phyloP scores from a whole-genome alignment of 2,329 filamentous ascomycete species.

The Geosmithia morbida region DNA sequence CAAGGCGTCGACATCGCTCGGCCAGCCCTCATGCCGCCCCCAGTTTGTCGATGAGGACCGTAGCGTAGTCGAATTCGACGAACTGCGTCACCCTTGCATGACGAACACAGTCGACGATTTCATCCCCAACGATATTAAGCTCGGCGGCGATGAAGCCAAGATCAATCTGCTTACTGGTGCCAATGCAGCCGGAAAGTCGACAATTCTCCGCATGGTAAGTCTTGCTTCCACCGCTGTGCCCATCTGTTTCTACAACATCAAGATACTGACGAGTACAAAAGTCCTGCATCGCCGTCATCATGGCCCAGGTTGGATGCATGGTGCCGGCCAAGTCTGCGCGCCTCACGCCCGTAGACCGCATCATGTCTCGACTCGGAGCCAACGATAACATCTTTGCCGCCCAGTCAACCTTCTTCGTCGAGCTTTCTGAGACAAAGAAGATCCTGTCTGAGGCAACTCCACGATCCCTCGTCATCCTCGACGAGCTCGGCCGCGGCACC shows the following conservation, averaged over 20 bases:
- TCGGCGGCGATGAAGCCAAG: conserved; percentile 69
- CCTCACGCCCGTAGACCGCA: conserved; percentile 84
- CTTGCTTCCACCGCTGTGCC: neutral
- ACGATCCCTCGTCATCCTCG: conserved; percentile 87
- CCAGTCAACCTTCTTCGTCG: conserved; percentile 96
- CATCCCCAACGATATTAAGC: conserved; percentile 84
- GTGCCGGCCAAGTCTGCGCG: conserved; percentile 71
- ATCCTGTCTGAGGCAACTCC: conserved; percentile 90
- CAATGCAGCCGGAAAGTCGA: conserved; percentile 95
- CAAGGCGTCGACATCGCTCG: conserved; percentile 71
- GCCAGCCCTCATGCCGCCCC: conserved; percentile 78
- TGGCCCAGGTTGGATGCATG: conserved; percentile 92
- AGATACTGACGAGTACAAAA: conserved; percentile 20
- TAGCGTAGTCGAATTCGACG: conserved; percentile 79
- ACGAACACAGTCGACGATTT: conserved; percentile 80
- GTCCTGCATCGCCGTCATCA: conserved; percentile 92
- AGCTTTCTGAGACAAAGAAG: conserved; percentile 95
- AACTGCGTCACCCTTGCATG: conserved; percentile 92
- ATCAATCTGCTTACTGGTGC: conserved; percentile 89
- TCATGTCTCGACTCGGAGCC: conserved; percentile 95
- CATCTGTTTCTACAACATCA: neutral
- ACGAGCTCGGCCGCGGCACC: conserved; percentile 89
- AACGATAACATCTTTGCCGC: conserved; percentile 99
- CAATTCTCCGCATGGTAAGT: conserved; percentile 79
- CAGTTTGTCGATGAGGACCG: conserved; percentile 75